Base-by-base conservation (phyloP, 169 alveolate genomes). In the Eimeria falciformis region DNA sequence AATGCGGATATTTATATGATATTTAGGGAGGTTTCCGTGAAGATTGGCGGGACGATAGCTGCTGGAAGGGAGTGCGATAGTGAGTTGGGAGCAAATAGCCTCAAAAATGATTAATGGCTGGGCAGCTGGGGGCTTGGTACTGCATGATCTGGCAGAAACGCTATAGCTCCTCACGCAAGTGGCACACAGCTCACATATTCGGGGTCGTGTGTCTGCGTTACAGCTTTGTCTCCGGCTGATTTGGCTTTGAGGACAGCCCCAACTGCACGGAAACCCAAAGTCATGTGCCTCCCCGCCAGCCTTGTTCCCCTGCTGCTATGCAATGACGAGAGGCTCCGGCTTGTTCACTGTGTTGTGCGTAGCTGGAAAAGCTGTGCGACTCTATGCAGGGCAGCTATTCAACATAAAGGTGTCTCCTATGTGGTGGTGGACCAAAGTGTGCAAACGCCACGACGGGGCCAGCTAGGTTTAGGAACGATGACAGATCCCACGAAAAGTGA, bases 161-260 rank as follows among this genome's bases (percentile, higher is more conserved):
- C 40, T 2, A 33, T 33, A 2, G 40, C 40, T 33, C 40, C 2
- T 33, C 40, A 33, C 40, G 40, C 40, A 33, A 2, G 40, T 0
- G 40, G 40, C 40, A 2, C 40, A 33, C 40, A 33, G 40, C 40
- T 33, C 40, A 2, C 40, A 33, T 33, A 0, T 33, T 33, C 40
- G 40, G 40, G 40, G 40, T 33, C 40, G 40, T 33, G 40, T 33
- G 40, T 53, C n/a, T 53, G 65, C n/a, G 25, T 21, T 53, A 21
- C 65, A 53, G 65, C 3, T 53, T 21, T 53, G 65, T 53, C 65
- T 21, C 65, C 65, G 65, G 65, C 65, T 21, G 65, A 53, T 53
- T 53, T 53, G 65, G 65, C 65, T 21, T 53, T 53, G 65, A 53
- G 17, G 65, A 53, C 65, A 21, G 65, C 65, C 65, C 65, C 65